These are phyloP conservation scores for peach (Prunus persica) DNA, from an alignment of 306 rosid species.

Conservation along the genomic window Prunus_persica_NCBIv2 NC_034016.1:20131001-20131500, in stretches of 20 bases:
- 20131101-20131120: too few relatives aligned
- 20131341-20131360: not conserved
- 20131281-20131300: too few relatives aligned
- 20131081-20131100: too few relatives aligned
- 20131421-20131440: not conserved
- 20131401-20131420: not conserved
- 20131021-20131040: too few relatives aligned
- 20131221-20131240: too few relatives aligned
- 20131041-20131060: too few relatives aligned
- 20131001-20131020: too few relatives aligned
- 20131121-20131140: not conserved
- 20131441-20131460: too few relatives aligned
- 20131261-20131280: too few relatives aligned
- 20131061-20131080: too few relatives aligned
- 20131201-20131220: constrained; percentile 5
- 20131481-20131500: constrained; percentile 1
- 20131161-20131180: not conserved
- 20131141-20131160: not conserved
- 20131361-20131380: not conserved
- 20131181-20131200: not conserved
- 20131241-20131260: too few relatives aligned
- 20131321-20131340: not conserved
- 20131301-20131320: too few relatives aligned
- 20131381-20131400: not conserved
- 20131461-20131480: constrained; percentile 4